Evolutionary conservation across 1,284 basidiomycete species (phyloP).

Genomic region (Cystobasidium slooffiae): DNA sequence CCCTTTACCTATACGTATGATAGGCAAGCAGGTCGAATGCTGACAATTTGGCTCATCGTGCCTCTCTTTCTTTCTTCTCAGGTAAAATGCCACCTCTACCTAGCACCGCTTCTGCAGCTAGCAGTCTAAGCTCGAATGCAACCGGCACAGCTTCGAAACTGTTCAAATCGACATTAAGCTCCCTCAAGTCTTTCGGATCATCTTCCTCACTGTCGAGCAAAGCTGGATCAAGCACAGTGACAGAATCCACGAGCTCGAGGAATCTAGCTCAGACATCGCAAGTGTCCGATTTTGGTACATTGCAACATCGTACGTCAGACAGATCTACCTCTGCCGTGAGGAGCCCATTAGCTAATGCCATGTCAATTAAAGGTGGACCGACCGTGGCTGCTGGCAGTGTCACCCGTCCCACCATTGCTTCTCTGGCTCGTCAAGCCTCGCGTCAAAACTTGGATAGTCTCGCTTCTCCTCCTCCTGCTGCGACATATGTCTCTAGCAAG

Average conservation of each 20-base stretch:
- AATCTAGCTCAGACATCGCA: neutral
- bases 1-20: neutral
- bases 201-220: conserved; percentile 27
- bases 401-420: conserved; percentile 30
- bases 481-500: neutral
- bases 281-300: conserved; percentile 12
- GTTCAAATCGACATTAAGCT: conserved; percentile 31
- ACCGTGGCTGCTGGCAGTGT: neutral
- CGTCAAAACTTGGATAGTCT: conserved; percentile 14
- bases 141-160: conserved; percentile 21
- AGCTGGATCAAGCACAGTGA: neutral
- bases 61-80: neutral
- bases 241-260: conserved; percentile 1
- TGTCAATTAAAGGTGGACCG: neutral
- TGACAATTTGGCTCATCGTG: neutral
- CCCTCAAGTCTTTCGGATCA: conserved; percentile 25
- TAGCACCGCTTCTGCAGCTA: neutral
- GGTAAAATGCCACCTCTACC: conserved; percentile 22
- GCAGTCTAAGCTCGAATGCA: neutral
- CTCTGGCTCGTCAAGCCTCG: conserved; percentile 21
- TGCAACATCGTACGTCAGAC: neutral
- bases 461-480: neutral
- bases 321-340: neutral
- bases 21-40: neutral
- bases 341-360: neutral